Evolutionary conservation across 1,284 basidiomycete species (phyloP).

Genomic region (Ganoderma leucocontextum): DNA sequence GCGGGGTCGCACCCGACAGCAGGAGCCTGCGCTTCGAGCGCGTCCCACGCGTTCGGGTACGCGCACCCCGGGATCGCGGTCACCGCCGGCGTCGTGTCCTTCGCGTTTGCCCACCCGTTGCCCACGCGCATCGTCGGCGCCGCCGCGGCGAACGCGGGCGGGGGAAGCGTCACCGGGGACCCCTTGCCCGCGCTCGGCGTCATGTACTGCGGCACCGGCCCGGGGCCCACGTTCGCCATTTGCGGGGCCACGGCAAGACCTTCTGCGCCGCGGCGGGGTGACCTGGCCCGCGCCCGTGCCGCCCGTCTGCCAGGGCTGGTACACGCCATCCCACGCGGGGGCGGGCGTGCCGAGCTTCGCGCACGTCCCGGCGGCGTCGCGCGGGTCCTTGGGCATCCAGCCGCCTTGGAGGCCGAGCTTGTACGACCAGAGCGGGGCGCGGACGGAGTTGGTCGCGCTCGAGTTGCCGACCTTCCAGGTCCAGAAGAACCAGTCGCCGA

Average conservation of each 20-base stretch:
- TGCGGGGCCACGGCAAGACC: conserved; percentile 69
- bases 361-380: conserved; percentile 73
- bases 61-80: conserved; percentile 67
- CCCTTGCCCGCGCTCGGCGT: conserved; percentile 63
- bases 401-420: conserved; percentile 80
- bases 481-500: conserved; percentile 74
- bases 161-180: conserved; percentile 62
- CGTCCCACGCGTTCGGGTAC: conserved; percentile 65
- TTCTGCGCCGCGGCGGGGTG: conserved; percentile 52
- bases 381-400: conserved; percentile 87
- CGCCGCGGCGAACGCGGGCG: conserved; percentile 59
- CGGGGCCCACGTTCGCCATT: conserved; percentile 49
- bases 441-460: conserved; percentile 61
- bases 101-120: conserved; percentile 76
- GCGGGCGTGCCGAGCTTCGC: conserved; percentile 55
- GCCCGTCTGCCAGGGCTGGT: conserved; percentile 80
- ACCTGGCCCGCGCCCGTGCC: conserved; percentile 76
- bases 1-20: conserved; percentile 31
- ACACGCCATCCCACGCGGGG: conserved; percentile 62
- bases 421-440: conserved; percentile 87
- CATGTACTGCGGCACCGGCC: conserved; percentile 63
- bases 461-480: conserved; percentile 83
- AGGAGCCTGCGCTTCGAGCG: conserved; percentile 34
- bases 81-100: conserved; percentile 62
- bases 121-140: conserved; percentile 59